Percentiles rank a stretch among this genome's conserved stretches.
Conservation (phyloP, 1,284 basidiomycete genomes). For the Malassezia restricta region DNA sequence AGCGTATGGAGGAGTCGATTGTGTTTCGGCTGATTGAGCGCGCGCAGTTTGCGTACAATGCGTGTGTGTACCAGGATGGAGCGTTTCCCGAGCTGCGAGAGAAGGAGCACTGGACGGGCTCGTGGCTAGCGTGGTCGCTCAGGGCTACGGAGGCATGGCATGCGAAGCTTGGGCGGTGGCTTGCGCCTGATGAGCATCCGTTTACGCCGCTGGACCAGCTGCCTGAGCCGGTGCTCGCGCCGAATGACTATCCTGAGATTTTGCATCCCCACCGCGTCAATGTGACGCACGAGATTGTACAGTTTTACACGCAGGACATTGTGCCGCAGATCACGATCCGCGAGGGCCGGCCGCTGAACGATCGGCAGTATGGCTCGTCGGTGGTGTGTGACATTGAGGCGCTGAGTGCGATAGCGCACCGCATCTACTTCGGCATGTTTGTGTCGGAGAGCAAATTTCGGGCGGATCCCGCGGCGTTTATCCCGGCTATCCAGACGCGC, state of each 20-base stretch:
- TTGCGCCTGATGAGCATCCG: conserved; percentile 79
- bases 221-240: conserved; percentile 68
- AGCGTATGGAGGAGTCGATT: conserved; percentile 91
- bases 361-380: conserved; percentile 93
- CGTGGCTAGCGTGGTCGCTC: conserved; percentile 95
- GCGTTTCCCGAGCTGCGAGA: conserved; percentile 58
- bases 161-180: conserved; percentile 47
- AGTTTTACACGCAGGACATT: conserved; percentile 73
- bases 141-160: conserved; percentile 87
- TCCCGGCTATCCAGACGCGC: conserved; percentile 71
- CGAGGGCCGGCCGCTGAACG: conserved; percentile 56
- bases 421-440: conserved; percentile 98
- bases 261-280: conserved; percentile 73
- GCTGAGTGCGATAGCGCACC: conserved; percentile 80
- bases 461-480: conserved; percentile 68
- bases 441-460: conserved; percentile 94
- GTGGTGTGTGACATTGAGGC: conserved; percentile 89
- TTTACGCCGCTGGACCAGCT: conserved; percentile 66
- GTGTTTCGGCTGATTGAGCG: conserved; percentile 87
- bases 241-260: conserved; percentile 63
- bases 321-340: conserved; percentile 64
- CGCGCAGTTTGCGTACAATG: conserved; percentile 88
- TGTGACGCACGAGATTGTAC: conserved; percentile 70
- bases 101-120: conserved; percentile 63
- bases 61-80: conserved; percentile 70